Evolutionary conservation across 306 rosid genomes (phyloP), one percentile per base, ranked within the genome.

Genomic region (Corylus americana): DNA sequence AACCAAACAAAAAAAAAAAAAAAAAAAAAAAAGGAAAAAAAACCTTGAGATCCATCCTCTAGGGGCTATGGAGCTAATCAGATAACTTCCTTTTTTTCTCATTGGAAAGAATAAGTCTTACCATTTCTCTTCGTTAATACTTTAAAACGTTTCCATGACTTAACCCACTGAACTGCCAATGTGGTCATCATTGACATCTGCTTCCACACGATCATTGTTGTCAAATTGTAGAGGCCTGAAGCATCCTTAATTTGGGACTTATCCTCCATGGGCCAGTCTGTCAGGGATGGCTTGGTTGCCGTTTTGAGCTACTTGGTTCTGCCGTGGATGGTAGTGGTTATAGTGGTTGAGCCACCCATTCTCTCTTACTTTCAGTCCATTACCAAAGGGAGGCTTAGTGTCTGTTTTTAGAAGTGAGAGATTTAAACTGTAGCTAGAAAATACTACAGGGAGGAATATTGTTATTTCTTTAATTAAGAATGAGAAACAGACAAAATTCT

Each of bases 181-280:
- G 51, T 48, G 1, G 51, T 48, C 51, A 48, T 48, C 12, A 8
- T 48, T 8, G 51, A 48, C 51, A 48, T 9, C 51, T 48, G 3
- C 13, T 48, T 48, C 51, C 3, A 1, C 13, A 48, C 10, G 51
- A 5, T 39, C 44, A 39, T 39, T 0, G 99, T 95, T 3, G 98
- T 95, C 3, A 97, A 95, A 87, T 82, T 95, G 57, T 97, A 95
- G 90, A 87, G 99, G 66, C 99, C 93, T 71, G 98, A 95, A 71
- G 88, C 96, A 0, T 90, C 94, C 5, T 83, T 95, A 59, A 95
- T 95, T 73, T 95, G 98, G 99, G 99, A 95, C 79, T 87, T 95
- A 48, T 90, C 99, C 12, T 91, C 99, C 18, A 95, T 95, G 98
- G 98, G 96, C 20, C 96, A 95, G 75, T 98, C 98, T 0, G 86